phyloP scores from a whole-genome alignment of 208 protist genomes.

The Trypanosoma brucei region DNA sequence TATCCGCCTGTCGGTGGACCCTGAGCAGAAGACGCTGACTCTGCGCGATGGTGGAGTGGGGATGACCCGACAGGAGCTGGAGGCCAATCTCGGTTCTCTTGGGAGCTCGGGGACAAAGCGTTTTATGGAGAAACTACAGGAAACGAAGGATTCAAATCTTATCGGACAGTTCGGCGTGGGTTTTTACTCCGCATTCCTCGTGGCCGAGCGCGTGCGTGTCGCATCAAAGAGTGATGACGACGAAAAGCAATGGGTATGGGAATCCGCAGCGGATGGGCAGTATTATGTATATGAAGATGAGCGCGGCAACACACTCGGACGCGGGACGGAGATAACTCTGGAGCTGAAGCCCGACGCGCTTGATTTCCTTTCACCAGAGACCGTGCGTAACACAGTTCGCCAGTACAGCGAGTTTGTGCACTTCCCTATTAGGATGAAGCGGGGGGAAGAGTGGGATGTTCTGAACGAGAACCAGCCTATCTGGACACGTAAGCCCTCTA shows the following conservation, averaged over 20 bases:
- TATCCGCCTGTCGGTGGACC: constrained; percentile 88
- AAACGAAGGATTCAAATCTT: constrained; percentile 89
- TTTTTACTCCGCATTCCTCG: constrained; percentile 99
- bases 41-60: constrained; percentile 98
- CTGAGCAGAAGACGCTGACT: constrained; percentile 89
- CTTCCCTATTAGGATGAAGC: constrained; percentile 97
- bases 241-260: constrained; percentile 97
- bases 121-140: constrained; percentile 89
- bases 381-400: constrained; percentile 91
- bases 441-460: constrained; percentile 86
- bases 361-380: constrained; percentile 94
- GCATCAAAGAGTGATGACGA: constrained; percentile 91
- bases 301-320: constrained; percentile 93
- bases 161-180: constrained; percentile 99
- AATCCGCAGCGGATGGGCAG: constrained; percentile 91
- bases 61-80: constrained; percentile 99
- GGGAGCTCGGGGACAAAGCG: constrained; percentile 98
- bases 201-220: constrained; percentile 97
- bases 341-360: constrained; percentile 95
- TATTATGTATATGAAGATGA: constrained; percentile 95
- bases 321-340: constrained; percentile 97
- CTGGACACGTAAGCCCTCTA: constrained; percentile 93
- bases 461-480: constrained; percentile 99
- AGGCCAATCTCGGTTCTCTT: constrained; percentile 99
- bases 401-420: constrained; percentile 99